phyloP scores from a whole-genome alignment of 2,329 filamentous ascomycete genomes.

The Epichloe uncinata region DNA sequence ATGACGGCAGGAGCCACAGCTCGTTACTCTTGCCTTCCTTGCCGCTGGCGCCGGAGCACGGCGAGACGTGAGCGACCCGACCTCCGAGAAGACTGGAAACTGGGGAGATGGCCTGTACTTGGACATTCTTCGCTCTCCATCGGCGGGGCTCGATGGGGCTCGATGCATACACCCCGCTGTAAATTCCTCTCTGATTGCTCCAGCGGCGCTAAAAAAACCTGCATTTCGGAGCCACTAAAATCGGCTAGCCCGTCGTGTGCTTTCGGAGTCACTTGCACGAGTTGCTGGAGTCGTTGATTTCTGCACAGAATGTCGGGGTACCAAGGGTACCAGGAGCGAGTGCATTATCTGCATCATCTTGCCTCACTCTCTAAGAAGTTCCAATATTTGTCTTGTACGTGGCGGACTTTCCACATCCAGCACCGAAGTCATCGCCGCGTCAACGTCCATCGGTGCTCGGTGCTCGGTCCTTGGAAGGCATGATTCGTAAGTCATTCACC shows the following conservation, averaged over 20 bases:
- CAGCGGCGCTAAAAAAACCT: background rate
- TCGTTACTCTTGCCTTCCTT: background rate
- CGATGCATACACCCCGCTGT: background rate
- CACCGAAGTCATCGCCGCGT: background rate
- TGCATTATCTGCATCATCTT: too few species aligned
- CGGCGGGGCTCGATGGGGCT: background rate
- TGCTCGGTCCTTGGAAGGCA: background rate
- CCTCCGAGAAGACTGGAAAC: too few species aligned
- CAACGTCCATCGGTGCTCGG: background rate
- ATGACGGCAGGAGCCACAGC: too few species aligned
- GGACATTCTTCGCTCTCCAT: background rate
- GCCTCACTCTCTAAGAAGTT: too few species aligned
- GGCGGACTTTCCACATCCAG: background rate
- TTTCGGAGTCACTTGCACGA: background rate
- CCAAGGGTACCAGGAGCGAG: too few species aligned
- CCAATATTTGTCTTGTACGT: too few species aligned
- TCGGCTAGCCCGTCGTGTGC: background rate
- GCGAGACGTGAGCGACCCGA: too few species aligned
- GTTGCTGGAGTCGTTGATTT: too few species aligned
- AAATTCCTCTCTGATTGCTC: too few species aligned
- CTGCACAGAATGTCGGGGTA: too few species aligned
- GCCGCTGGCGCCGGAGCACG: background rate
- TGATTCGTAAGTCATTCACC: background rate
- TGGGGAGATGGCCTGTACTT: background rate
- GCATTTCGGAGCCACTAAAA: background rate